Base-by-base conservation (phyloP, 257 asterid species). In the Datura wrightii region DNA sequence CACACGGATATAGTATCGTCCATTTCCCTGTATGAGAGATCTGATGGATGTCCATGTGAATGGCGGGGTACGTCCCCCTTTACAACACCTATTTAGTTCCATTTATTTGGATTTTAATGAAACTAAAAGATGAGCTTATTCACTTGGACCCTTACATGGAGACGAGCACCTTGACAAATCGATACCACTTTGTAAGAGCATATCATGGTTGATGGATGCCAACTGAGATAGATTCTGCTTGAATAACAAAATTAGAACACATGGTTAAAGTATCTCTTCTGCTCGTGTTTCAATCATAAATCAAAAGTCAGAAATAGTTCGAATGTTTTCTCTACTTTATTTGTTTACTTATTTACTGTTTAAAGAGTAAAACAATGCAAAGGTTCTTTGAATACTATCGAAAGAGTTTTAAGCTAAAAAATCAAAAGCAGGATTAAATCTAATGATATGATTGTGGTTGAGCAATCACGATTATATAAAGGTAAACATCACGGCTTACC, bases 221-320 rank as follows among this genome's bases (percentile, higher is more conserved):
- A 96, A 89, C 90, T 94, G 99, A 6, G 99, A 96, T 88, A 92
- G 84, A 87, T 94, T 96, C 99, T 96, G 99, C 88, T 84, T 85
- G 46, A 52, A 39, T 19, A 9, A n/a, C 60, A 72, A 79, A 19
- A 67, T 60, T 9, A 55, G 79, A 70, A 59, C 15, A 34, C 34
- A 24, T 4, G 56, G 79, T 70, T 42, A 80, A 15, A 19, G 52
- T 42, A 15, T 52, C 15, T 7, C 52, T 48, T 14, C 14, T 8
- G 19, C 50, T 48, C 60, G 48, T 76, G 58, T 24, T 48, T 10
- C 44, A 34, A 76, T 69, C 54, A 53, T 15, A 14, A 13, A 83
- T 83, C 82, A 70, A 70, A 70, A 10, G 44, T 34, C 15, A 41
- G 39, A 70, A 18, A 67, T 55, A 80, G n/a, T 11, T 56, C 13